Evolutionary conservation across 2,329 filamentous ascomycete species (phyloP).

Genomic region (Dactylonectria estremocensis): DNA sequence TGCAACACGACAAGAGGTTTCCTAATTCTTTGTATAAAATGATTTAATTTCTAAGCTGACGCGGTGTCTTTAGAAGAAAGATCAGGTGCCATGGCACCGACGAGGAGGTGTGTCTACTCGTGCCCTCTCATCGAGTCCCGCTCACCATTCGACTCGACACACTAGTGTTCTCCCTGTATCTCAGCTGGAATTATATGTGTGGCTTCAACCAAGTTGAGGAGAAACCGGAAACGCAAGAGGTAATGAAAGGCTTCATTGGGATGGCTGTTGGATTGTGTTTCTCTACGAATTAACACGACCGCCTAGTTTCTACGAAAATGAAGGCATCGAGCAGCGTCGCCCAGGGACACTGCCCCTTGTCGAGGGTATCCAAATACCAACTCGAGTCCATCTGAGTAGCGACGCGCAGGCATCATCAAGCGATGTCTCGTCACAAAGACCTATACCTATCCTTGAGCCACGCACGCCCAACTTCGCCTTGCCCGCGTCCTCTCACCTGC

Average conservation of each 20-base stretch:
- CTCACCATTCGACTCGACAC: neutral
- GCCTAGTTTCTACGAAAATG: slow-evolving; percentile 32
- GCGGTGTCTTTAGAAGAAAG: slow-evolving; percentile 21
- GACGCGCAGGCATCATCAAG: neutral
- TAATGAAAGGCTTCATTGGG: neutral
- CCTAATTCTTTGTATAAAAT: no score
- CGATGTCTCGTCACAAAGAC: neutral
- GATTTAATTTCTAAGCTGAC: no score
- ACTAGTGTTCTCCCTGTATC: slow-evolving; percentile 22
- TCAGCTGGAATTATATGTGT: slow-evolving; percentile 27
- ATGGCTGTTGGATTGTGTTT: neutral
- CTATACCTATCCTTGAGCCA: neutral
- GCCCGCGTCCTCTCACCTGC: neutral
- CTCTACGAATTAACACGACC: accelerated
- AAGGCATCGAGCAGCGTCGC: slow-evolving; percentile 24
- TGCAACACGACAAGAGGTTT: neutral
- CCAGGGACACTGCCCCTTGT: neutral
- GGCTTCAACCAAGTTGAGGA: slow-evolving; percentile 24
- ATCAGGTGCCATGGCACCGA: slow-evolving; percentile 32
- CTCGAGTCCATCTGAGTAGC: no score
- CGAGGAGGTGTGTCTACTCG: slow-evolving; percentile 1
- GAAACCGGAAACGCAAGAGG: slow-evolving; percentile 32
- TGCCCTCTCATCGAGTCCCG: neutral
- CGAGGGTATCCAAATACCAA: neutral
- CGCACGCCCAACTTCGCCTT: neutral